phyloP scores from a whole-genome alignment of 176 grass and related monocot genomes.

The Eremochloa ophiuroides region DNA sequence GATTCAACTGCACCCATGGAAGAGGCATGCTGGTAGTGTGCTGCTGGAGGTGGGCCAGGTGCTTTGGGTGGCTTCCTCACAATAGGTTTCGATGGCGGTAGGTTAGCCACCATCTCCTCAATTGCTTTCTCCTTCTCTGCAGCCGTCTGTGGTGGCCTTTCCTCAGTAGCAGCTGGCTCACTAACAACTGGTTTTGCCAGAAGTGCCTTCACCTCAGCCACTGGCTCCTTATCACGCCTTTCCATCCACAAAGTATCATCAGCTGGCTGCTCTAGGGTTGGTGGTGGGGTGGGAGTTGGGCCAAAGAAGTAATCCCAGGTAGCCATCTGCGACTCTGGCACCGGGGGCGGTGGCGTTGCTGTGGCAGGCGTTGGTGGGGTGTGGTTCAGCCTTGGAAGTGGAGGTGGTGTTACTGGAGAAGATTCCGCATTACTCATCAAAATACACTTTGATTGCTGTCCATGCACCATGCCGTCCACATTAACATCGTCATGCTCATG shows the following conservation, averaged over 20 bases:
- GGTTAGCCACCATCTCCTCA: constrained; percentile 30
- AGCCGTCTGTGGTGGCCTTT: constrained; percentile 10
- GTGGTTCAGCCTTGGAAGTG: constrained; percentile 33
- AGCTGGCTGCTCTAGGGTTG: constrained; percentile 58
- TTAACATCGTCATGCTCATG: constrained; percentile 55
- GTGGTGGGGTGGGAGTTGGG: constrained; percentile 45
- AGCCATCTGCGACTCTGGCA: constrained; percentile 32
- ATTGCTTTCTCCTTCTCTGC: constrained; percentile 29
- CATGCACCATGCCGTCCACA: constrained; percentile 26
- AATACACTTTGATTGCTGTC: not conserved
- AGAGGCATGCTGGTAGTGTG: constrained; percentile 42
- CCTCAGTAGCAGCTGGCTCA: constrained; percentile 10
- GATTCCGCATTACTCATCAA: constrained; percentile 36
- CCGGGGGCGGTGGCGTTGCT: constrained; percentile 1
- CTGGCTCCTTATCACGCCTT: constrained; percentile 26
- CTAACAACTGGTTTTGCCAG: not conserved
- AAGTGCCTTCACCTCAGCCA: constrained; percentile 16
- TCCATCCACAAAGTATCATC: constrained; percentile 46
- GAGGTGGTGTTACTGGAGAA: constrained; percentile 58
- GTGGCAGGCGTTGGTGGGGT: constrained; percentile 15
- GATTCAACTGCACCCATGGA: constrained; percentile 38
- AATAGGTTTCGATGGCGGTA: constrained; percentile 35
- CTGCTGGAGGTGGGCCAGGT: constrained; percentile 20
- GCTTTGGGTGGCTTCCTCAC: constrained; percentile 38
- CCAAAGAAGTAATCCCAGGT: constrained; percentile 69